phyloP scores from a whole-genome alignment of 768 basidiomycete species.

The Russula emetica region DNA sequence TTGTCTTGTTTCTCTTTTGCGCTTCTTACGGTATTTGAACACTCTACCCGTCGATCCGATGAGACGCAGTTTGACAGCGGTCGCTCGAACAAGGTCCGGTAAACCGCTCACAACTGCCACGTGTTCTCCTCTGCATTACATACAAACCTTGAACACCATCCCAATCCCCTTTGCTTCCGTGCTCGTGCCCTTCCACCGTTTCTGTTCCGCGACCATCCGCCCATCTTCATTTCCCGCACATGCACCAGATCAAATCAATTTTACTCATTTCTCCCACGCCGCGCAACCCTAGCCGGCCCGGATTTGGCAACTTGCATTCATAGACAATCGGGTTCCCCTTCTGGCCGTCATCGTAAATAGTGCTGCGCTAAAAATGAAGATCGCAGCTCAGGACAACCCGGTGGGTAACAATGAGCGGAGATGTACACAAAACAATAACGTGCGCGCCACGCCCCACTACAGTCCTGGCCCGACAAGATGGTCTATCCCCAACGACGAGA shows the following conservation, averaged over 20 bases:
- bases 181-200: conserved; percentile 20
- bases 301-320: conserved; percentile 2
- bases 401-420: conserved; percentile 17
- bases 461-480: conserved; percentile 20
- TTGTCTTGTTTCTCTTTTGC: conserved; percentile 12
- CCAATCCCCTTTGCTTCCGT: background rate
- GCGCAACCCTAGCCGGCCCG: background rate
- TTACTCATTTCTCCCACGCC: background rate
- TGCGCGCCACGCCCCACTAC: conserved; percentile 11
- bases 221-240: conserved; percentile 12
- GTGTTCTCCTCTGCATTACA: background rate
- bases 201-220: conserved; percentile 25
- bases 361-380: conserved; percentile 15
- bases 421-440: conserved; percentile 4
- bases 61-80: conserved; percentile 18
- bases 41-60: conserved; percentile 24
- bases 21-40: conserved; percentile 20
- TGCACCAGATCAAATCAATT: background rate
- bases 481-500: conserved; percentile 25
- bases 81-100: background rate
- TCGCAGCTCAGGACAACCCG: too few species aligned
- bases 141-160: too few species aligned
- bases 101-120: background rate
- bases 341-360: conserved; percentile 9
- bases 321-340: conserved; percentile 12